phyloP scores from a whole-genome alignment of 306 rosid genomes.

The Fagus sylvatica region DNA sequence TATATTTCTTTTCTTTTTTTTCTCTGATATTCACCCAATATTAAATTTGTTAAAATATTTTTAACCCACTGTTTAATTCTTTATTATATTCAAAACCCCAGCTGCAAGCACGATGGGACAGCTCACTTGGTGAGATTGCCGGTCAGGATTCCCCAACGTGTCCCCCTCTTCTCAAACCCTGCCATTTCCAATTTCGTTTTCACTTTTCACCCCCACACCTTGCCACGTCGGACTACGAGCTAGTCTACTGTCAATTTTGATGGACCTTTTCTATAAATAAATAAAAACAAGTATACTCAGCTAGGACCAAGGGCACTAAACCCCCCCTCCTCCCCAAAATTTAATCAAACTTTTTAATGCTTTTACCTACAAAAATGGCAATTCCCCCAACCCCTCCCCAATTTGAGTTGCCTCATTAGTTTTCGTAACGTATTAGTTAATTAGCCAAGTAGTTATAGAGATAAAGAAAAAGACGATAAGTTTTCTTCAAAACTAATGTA shows the following conservation, averaged over 20 bases:
- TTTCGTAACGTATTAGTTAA: no score
- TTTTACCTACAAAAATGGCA: no score
- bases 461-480: no score
- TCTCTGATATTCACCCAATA: constrained; percentile 9
- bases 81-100: constrained; percentile 24
- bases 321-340: no score
- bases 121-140: constrained; percentile 24
- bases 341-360: no score
- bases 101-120: constrained; percentile 39
- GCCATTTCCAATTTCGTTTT: constrained; percentile 7
- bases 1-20: neutral
- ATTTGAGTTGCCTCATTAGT: no score
- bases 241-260: neutral
- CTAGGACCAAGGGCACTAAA: no score
- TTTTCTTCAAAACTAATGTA: no score
- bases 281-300: no score
- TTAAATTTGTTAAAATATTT: neutral
- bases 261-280: no score
- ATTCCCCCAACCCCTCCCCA: no score
- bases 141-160: constrained; percentile 32
- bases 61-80: constrained; percentile 22
- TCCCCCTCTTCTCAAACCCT: constrained; percentile 14
- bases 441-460: no score
- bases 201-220: constrained; percentile 27
- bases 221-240: constrained; percentile 26